Base-by-base conservation (phyloP, 2,329 filamentous ascomycete species). In the Stemphylium lycopersici region DNA sequence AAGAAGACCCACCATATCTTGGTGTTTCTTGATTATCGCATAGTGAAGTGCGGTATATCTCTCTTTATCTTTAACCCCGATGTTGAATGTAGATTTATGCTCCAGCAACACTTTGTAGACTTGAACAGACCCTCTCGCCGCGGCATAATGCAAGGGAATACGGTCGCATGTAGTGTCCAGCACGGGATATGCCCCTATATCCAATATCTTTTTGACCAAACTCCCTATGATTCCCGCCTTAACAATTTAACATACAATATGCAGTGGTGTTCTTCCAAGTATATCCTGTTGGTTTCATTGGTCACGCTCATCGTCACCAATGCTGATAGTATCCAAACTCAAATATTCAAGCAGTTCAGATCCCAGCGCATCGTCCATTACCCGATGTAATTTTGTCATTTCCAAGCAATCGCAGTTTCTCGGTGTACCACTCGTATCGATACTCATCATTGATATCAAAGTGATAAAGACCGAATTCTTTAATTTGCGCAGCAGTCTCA, bases 91-190 rank as follows among this genome's bases (percentile, higher is more conserved):
- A 12, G 5, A 2, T 36, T 41, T 31, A 2, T 31, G 29, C 10
- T 22, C 1, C 4, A 52, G 26, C 12, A 61, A 31, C n/a, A 44
- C 2, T 24, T 45, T 2, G n/a, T 49, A 53, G 2, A 52, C 52
- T 0, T 15, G 15, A 3, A 32, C 1, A 2, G 38, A 39, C 3
- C 49, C 59, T 0, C 31, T 46, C 5, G 34, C 48, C 8, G 59
- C 59, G 16, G 59, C 57, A 11, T 52, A 62, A 34, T 65, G 59
- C 8, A 65, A 50, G 10, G 59, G 59, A 2, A 46, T 18, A 16
- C 38, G 52, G 3, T 50, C 51, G 11, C 37, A 58, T 7, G 43
- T 16, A 1, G 57, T 62, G 1, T 5, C n/a, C 11, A 37, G 5
- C 4, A 10, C 32, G 4, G 36, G 36, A 31, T 57, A 42, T 4